Conservation (phyloP, 805 yeast genomes). For the Zygoascus ofunaensis region DNA sequence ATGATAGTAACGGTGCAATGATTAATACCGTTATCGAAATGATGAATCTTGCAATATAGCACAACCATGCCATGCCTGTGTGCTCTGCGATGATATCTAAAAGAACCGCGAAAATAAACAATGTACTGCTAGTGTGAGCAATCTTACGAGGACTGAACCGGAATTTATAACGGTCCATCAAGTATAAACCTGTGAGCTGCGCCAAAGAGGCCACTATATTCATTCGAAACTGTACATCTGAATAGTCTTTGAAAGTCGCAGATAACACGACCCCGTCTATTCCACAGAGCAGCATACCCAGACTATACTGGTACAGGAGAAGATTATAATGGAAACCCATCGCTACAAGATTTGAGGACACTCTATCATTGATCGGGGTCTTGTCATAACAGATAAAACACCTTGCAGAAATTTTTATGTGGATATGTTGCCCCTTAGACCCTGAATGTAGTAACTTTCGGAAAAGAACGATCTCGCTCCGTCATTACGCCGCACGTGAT, state of each 20-base stretch:
- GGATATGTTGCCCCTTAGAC: too few relatives aligned
- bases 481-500: too few relatives aligned
- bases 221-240: constrained; percentile 42
- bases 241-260: background rate
- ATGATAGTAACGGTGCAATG: background rate
- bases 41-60: background rate
- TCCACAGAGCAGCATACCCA: background rate
- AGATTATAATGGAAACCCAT: too few relatives aligned
- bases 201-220: constrained; percentile 64
- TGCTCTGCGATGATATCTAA: background rate
- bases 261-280: background rate
- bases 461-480: too few relatives aligned
- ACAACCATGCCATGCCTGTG: background rate
- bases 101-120: background rate
- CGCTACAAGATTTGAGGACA: too few relatives aligned
- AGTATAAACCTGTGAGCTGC: background rate
- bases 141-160: background rate
- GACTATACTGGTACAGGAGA: background rate
- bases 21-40: background rate
- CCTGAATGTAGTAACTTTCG: too few relatives aligned
- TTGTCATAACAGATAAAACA: too few relatives aligned
- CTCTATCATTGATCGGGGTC: too few relatives aligned
- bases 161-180: background rate
- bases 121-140: background rate
- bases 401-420: too few relatives aligned